Evolutionary conservation across 1,139 yeast genomes (phyloP).

Genomic region (Geotrichum histeridarum): DNA sequence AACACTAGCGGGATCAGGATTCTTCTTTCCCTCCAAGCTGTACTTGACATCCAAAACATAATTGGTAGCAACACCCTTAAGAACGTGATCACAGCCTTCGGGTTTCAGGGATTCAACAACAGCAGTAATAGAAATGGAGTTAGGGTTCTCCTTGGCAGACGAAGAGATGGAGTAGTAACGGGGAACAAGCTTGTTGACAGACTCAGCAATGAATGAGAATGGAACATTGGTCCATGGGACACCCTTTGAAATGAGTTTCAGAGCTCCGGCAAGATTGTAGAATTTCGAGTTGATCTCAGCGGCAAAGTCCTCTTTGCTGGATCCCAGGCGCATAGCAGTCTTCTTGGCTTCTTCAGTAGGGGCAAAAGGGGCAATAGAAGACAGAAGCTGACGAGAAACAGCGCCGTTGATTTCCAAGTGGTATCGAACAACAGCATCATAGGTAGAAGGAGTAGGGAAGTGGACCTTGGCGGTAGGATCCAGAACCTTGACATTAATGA

Average conservation of each 20-base stretch:
- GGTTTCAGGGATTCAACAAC: conserved; percentile 73
- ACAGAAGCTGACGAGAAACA: conserved; percentile 81
- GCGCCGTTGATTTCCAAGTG: conserved; percentile 91
- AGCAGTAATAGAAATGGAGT: conserved; percentile 69
- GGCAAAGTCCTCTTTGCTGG: conserved; percentile 66
- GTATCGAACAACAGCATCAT: conserved; percentile 79
- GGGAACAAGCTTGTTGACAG: conserved; percentile 77
- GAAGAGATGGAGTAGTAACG: conserved; percentile 97
- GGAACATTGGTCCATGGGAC: conserved; percentile 71
- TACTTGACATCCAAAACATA: conserved; percentile 69
- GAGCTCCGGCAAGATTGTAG: conserved; percentile 72
- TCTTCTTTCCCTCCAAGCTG: conserved; percentile 48
- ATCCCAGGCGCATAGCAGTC: conserved; percentile 51
- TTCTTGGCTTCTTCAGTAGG: conserved; percentile 60
- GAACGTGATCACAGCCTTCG: conserved; percentile 41
- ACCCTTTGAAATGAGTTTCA: conserved; percentile 58
- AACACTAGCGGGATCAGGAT: conserved; percentile 40
- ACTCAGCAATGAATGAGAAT: conserved; percentile 76
- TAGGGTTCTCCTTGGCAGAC: conserved; percentile 73
- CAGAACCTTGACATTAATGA: conserved; percentile 61
- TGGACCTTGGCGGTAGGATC: conserved; percentile 75
- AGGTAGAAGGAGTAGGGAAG: conserved; percentile 87
- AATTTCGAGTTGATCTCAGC: conserved; percentile 54
- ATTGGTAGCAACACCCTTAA: conserved; percentile 89
- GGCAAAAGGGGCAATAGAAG: conserved; percentile 76